A percentile compares a stretch with the other conserved stretches of the same genome.
These are phyloP conservation scores for Chloridella minuta DNA, from an alignment of 352 stramenopile species.

Conservation along the genomic window DNA sequence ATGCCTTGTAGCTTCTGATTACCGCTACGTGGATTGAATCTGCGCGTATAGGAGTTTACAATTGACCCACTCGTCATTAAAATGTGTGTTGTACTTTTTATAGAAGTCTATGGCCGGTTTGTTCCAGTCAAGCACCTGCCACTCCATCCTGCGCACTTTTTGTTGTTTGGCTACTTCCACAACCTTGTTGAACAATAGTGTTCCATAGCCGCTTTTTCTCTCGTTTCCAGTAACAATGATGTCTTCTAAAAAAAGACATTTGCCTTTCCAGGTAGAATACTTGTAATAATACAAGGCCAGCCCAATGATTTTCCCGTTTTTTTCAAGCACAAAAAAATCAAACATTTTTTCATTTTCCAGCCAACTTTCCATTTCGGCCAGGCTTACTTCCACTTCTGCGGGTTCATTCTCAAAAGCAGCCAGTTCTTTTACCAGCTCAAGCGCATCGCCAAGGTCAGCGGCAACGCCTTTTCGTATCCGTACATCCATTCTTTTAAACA, in stretches of 20 bases:
- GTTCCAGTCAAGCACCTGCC: neutral
- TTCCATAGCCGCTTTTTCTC: neutral
- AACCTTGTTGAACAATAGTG: neutral
- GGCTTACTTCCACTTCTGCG: neutral
- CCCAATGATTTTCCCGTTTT: neutral
- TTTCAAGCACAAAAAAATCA: neutral
- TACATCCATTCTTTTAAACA: neutral
- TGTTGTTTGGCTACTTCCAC: neutral
- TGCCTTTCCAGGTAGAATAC: neutral
- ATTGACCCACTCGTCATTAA: neutral
- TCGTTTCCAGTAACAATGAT: neutral
- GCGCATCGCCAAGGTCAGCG: neutral
- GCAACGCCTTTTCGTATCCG: neutral
- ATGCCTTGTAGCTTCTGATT: too few species aligned
- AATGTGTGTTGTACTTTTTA: neutral
- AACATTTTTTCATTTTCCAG: neutral
- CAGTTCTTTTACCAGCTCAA: neutral
- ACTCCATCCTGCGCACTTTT: neutral
- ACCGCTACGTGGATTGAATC: neutral
- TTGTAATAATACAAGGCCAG: neutral
- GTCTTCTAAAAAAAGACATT: conserved; percentile 3
- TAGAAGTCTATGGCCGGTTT: neutral
- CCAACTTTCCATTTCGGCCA: neutral
- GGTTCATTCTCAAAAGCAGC: neutral
- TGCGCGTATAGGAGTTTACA: neutral